A percentile compares a stretch with the other conserved stretches of the same genome.
phyloP scores from a whole-genome alignment of 2,329 filamentous ascomycete species.

The Pseudogymnoascus sp. region DNA sequence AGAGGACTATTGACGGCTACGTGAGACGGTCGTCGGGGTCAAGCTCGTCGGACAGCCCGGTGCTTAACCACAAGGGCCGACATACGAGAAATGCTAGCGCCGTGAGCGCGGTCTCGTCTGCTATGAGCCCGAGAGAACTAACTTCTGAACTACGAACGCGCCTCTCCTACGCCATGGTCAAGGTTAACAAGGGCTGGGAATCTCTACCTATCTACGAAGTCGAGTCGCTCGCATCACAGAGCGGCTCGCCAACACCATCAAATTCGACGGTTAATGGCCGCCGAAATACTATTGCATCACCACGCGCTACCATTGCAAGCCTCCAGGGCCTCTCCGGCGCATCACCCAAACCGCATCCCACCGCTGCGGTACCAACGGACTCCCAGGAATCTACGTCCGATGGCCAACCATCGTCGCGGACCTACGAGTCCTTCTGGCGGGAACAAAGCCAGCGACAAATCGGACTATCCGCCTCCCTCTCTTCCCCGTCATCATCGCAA shows the following conservation, averaged over 20 bases:
- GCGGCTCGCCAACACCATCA: slow-evolving; percentile 54
- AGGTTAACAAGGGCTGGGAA: slow-evolving; percentile 86
- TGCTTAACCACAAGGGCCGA: slow-evolving; percentile 29
- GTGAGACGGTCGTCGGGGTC: slow-evolving; percentile 53
- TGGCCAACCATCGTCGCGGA: slow-evolving; percentile 24
- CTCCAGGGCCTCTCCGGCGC: slow-evolving; percentile 24
- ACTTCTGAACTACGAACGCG: slow-evolving; percentile 66
- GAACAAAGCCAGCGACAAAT: slow-evolving; percentile 32
- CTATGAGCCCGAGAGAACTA: slow-evolving; percentile 51
- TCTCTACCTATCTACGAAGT: slow-evolving; percentile 69
- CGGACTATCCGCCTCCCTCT: slow-evolving; percentile 36
- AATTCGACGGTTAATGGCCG: slow-evolving; percentile 47
- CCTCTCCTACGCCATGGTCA: slow-evolving; percentile 87
- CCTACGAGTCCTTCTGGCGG: slow-evolving; percentile 41
- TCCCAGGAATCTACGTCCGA: slow-evolving; percentile 30
- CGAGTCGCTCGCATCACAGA: slow-evolving; percentile 64
- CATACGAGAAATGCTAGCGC: slow-evolving; percentile 68
- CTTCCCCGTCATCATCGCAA: slow-evolving; percentile 36
- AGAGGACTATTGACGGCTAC: slow-evolving; percentile 69
- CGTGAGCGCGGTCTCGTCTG: slow-evolving; percentile 52
- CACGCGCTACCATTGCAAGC: slow-evolving; percentile 37
- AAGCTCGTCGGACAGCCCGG: slow-evolving; percentile 32
- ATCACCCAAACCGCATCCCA: slow-evolving; percentile 8
- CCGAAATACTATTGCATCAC: slow-evolving; percentile 47
- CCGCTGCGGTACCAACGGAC: slow-evolving; percentile 20